phyloP scores from a whole-genome alignment of 495 filamentous ascomycete species.

The Penicillium cosmopolitanum region DNA sequence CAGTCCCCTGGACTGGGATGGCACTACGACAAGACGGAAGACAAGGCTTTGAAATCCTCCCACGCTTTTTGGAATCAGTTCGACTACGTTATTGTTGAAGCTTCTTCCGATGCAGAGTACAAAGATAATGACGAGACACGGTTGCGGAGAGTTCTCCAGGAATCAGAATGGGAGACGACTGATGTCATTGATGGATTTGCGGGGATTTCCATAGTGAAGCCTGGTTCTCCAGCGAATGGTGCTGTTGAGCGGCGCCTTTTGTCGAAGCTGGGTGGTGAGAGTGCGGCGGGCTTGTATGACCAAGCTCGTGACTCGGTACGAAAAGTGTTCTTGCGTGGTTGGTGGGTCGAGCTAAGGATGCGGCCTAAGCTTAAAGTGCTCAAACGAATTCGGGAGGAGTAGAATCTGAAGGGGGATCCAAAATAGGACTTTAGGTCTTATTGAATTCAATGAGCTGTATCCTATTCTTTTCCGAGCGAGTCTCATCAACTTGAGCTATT shows the following conservation, averaged over 20 bases:
- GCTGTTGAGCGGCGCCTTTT: constrained; percentile 36
- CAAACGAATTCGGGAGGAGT: constrained; percentile 19
- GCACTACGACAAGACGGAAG: constrained; percentile 60
- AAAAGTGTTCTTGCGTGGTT: constrained; percentile 35
- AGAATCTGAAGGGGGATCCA: too few species aligned
- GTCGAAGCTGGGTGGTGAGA: constrained; percentile 23
- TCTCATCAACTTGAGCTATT: too few species aligned
- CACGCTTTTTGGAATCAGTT: constrained; percentile 79
- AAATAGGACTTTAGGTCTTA: too few species aligned
- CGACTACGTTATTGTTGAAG: constrained; percentile 79
- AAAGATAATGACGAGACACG: constrained; percentile 24
- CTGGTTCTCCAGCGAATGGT: constrained; percentile 45
- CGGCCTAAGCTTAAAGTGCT: constrained; percentile 43
- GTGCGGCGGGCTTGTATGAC: constrained; percentile 29
- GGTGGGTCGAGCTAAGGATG: constrained; percentile 50
- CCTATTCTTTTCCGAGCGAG: too few species aligned
- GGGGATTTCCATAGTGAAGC: constrained; percentile 67
- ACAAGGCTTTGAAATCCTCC: constrained; percentile 52
- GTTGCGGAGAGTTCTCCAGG: constrained; percentile 18
- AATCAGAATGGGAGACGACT: constrained; percentile 67
- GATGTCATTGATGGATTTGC: constrained; percentile 70
- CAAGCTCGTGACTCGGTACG: constrained; percentile 25
- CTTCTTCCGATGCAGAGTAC: constrained; percentile 40
- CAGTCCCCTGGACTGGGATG: constrained; percentile 34
- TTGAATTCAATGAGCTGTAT: too few species aligned